phyloP scores from a whole-genome alignment of 306 rosid species.

The Prunus campanulata region DNA sequence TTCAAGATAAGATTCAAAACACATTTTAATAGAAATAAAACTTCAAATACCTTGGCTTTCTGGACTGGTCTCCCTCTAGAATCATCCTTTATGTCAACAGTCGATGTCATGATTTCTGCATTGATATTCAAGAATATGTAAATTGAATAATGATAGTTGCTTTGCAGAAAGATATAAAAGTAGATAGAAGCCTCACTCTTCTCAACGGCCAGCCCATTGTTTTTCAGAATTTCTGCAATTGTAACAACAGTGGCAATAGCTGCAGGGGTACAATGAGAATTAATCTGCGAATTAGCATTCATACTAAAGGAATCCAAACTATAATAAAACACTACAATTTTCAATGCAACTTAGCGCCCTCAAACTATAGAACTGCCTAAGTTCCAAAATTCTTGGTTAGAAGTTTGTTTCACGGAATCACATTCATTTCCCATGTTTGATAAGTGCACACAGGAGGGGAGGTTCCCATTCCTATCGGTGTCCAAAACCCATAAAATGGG shows the following conservation, averaged over 20 bases:
- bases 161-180: neutral
- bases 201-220: constrained; percentile 50
- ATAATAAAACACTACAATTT: neutral
- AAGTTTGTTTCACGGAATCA: neutral
- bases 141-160: neutral
- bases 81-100: constrained; percentile 51
- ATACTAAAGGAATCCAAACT: neutral
- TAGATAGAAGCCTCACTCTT: constrained; percentile 28
- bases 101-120: constrained; percentile 47
- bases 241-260: constrained; percentile 54
- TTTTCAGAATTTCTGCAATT: constrained; percentile 45
- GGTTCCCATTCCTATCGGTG: neutral
- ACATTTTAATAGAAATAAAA: neutral
- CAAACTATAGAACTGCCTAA: neutral
- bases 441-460: neutral
- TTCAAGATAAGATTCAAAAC: neutral
- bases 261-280: constrained; percentile 18
- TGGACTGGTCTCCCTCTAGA: constrained; percentile 44
- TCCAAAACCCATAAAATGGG: neutral
- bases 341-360: neutral
- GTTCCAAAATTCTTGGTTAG: neutral
- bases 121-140: neutral
- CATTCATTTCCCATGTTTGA: neutral
- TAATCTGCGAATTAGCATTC: neutral
- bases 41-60: constrained; percentile 16